Evolutionary conservation across 2,329 filamentous ascomycete species (phyloP), one percentile per base, ranked within the genome.

Genomic region (Tolypocladium amazonense): DNA sequence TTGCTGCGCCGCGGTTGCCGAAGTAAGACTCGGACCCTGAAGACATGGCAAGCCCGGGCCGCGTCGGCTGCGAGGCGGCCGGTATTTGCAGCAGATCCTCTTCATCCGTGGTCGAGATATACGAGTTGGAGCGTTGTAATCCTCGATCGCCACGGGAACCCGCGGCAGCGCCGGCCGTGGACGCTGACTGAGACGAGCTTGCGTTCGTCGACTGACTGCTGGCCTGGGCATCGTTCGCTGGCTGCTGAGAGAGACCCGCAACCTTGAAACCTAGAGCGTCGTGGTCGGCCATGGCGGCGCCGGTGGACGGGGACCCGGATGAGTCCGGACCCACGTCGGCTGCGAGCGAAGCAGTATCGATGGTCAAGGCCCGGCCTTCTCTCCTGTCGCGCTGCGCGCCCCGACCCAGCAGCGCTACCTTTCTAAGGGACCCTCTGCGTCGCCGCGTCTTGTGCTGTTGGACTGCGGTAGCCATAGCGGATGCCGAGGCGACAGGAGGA

Each of bases 371-470:
- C 59, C 77, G 81, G 59, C 72, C 74, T 59, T 85, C 85, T 64
- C 76, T 81, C 68, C 75, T 80, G 65, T 84, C 85, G 62, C 82
- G 80, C 71, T 83, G 85, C 59, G 80, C 84, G 62, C 88, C 87
- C 63, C 88, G 88, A 20, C 90, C 90, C 23, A 96, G 79, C 56
- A 96, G 78, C 33, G 91, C 92, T 14, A 90, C 90, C 74, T 96
- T 96, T 61, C 92, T 84, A 71, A 97, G 78, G 14, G 92, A 96
- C 4, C 91, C 92, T 70, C 89, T 89, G 61, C 92, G 84, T 67
- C 87, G 86, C 59, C 91, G 82, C 73, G 66, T 80, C 76, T 73
- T 80, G 70, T 72, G 79, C 69, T 73, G 78, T 68, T 76, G 76
- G 55, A 67, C 65, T 41, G 69, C 65, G 60, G 65, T 71, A 56